phyloP scores from a whole-genome alignment of 2,329 filamentous ascomycete genomes.

The Orbilia brochopaga region DNA sequence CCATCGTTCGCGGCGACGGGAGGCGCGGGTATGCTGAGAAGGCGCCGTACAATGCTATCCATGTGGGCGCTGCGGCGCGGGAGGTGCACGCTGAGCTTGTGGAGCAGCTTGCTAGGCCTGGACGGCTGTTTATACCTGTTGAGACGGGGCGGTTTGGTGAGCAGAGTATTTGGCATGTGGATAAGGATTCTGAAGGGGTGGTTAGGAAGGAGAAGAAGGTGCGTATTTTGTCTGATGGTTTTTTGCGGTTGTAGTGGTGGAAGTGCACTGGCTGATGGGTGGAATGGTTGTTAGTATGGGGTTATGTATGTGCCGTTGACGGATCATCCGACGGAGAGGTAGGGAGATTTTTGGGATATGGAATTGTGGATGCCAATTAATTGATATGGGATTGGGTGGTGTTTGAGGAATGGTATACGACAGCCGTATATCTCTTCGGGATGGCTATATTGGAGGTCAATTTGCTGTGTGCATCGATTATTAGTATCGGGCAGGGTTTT shows the following conservation, averaged over 20 bases:
- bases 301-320: slow-evolving; percentile 80
- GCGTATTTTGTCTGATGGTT: slow-evolving; percentile 3
- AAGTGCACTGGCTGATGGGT: no score
- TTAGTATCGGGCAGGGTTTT: no score
- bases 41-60: slow-evolving; percentile 84
- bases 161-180: slow-evolving; percentile 76
- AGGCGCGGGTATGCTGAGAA: slow-evolving; percentile 58
- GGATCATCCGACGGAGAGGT: slow-evolving; percentile 64
- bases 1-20: slow-evolving; percentile 69
- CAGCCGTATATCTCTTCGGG: no score
- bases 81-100: slow-evolving; percentile 75
- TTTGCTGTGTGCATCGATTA: no score
- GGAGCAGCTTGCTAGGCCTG: slow-evolving; percentile 78
- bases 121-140: slow-evolving; percentile 80
- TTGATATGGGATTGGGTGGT: no score
- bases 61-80: slow-evolving; percentile 85
- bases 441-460: no score
- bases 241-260: no score
- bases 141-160: slow-evolving; percentile 61
- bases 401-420: no score
- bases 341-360: neutral
- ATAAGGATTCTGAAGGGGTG: slow-evolving; percentile 71
- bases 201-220: slow-evolving; percentile 64
- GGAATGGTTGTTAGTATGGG: no score
- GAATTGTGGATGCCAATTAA: no score